These are phyloP conservation scores for Ustilago sp. DNA, from an alignment of 1,284 basidiomycete species.

Conservation along the genomic window DNA sequence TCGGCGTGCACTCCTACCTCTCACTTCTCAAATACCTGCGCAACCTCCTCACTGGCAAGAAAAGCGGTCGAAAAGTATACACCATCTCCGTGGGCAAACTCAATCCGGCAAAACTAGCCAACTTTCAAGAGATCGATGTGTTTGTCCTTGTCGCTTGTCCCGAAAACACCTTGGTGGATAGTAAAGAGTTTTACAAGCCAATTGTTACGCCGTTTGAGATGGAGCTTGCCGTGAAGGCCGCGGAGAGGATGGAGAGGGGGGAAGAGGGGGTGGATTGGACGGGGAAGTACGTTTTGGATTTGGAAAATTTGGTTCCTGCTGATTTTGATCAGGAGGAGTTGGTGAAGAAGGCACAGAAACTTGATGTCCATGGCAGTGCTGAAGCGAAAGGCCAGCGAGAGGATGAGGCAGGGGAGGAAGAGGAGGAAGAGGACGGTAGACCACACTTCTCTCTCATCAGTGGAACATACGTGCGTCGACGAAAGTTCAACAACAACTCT, in stretches of 20 bases:
- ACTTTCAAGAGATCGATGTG: constrained; percentile 96
- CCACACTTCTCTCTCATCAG: constrained; percentile 83
- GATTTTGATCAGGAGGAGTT: constrained; percentile 34
- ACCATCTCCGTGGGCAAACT: constrained; percentile 95
- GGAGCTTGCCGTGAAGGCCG: constrained; percentile 78
- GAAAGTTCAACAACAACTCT: constrained; percentile 73
- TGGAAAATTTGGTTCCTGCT: constrained; percentile 73
- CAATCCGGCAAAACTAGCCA: constrained; percentile 93
- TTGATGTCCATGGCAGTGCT: constrained; percentile 8
- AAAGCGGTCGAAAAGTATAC: constrained; percentile 80
- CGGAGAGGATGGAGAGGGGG: constrained; percentile 44
- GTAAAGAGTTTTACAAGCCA: constrained; percentile 84
- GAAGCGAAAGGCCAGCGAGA: constrained; percentile 16
- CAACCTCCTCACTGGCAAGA: constrained; percentile 68
- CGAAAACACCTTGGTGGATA: constrained; percentile 89
- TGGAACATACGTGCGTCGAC: constrained; percentile 84
- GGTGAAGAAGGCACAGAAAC: not conserved
- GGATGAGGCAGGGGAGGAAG: constrained; percentile 25
- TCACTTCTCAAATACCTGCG: constrained; percentile 53
- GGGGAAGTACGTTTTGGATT: constrained; percentile 84
- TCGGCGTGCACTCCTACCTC: constrained; percentile 76
- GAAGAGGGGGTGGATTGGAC: constrained; percentile 74
- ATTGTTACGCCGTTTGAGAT: constrained; percentile 96
- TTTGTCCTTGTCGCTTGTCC: constrained; percentile 94
- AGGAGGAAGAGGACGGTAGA: constrained; percentile 72